Evolutionary conservation across 805 yeast species (phyloP), one percentile per base, ranked within the genome.

Genomic region (Candida vartiovaarae): DNA sequence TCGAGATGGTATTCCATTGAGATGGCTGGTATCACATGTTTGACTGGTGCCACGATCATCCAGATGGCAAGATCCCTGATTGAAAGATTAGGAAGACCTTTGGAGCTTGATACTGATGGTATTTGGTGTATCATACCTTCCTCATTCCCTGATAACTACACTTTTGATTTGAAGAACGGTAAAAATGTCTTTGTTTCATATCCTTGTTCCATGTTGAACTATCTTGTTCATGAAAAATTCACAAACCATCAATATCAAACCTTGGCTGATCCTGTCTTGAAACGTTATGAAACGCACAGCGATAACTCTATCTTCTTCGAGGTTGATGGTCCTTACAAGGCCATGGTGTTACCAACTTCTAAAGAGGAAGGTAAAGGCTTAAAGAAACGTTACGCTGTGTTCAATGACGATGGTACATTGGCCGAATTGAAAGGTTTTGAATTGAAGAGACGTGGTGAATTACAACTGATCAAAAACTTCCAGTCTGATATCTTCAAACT

Each of bases 1-100:
- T 93, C 99, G 0, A 75, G 99, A 47, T 93, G 99, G 99, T 93
- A 90, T 57, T 93, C 99, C 0, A 89, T 93, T 93, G 99, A 93
- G 63, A 93, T 95, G 99, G 99, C 99, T 0, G 99, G 99, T 50
- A 93, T 93, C 20, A 93, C 99, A 0, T 95, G 99, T 73, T 72
- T 90, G 39, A 93, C 99, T 0, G 99, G 99, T 42, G 96, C 99
- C 1, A 88, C 95, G 0, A 93, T 93, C 55, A 93, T 93, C 69
- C 98, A 95, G 65, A 85, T 91, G 93, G 99, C 99, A 0, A 73
- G 98, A 49, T 68, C 84, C 1, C 67, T 93, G 46, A 96, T 93
- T 10, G 98, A 91, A 61, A 70, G 96, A 55, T 67, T 95, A 4
- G 99, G 99, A 2, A 74, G 98, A 54, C 99, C 99, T 0, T 68